Evolutionary conservation across 805 yeast genomes (phyloP).

Genomic region (Cyberlindnera xishuangbannaensis): DNA sequence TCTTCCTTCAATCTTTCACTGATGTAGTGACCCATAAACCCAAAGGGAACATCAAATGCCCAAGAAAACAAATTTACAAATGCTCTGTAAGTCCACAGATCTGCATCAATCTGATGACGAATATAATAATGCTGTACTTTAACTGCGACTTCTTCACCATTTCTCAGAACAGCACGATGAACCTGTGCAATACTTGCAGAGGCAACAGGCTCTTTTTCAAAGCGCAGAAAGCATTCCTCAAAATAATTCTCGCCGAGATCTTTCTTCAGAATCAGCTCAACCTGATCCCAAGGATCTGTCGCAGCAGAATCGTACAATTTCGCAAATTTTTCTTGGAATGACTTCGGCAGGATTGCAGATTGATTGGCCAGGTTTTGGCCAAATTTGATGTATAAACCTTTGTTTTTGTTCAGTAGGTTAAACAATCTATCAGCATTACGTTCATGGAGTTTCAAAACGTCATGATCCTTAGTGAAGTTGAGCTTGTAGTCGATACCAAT

Average conservation of each 20-base stretch:
- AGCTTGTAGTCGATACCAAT: slow-evolving; percentile 60
- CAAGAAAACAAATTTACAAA: slow-evolving; percentile 48
- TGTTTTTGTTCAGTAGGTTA: slow-evolving; percentile 39
- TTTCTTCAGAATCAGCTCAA: slow-evolving; percentile 34
- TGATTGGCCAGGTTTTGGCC: slow-evolving; percentile 82
- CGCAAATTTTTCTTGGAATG: slow-evolving; percentile 52
- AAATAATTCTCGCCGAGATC: slow-evolving; percentile 40
- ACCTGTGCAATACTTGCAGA: slow-evolving; percentile 76
- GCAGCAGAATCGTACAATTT: slow-evolving; percentile 68
- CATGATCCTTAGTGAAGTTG: slow-evolving; percentile 39
- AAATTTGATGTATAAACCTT: slow-evolving; percentile 64
- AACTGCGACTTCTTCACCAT: slow-evolving; percentile 53
- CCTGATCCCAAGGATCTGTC: slow-evolving; percentile 42
- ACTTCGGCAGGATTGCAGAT: slow-evolving; percentile 59
- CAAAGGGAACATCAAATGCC: slow-evolving; percentile 60
- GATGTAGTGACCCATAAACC: slow-evolving; percentile 49
- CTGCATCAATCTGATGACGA: slow-evolving; percentile 52
- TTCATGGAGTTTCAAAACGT: slow-evolving; percentile 53
- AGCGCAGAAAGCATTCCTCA: slow-evolving; percentile 35
- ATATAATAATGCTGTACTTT: slow-evolving; percentile 65
- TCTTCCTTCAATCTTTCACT: slow-evolving; percentile 54
- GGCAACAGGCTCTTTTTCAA: slow-evolving; percentile 60
- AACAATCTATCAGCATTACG: slow-evolving; percentile 47
- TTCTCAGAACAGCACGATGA: slow-evolving; percentile 43
- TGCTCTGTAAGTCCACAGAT: slow-evolving; percentile 50